These are phyloP conservation scores for Boletus semigastroideus DNA, from an alignment of 1,284 basidiomycete genomes.

Conservation along the genomic window DNA sequence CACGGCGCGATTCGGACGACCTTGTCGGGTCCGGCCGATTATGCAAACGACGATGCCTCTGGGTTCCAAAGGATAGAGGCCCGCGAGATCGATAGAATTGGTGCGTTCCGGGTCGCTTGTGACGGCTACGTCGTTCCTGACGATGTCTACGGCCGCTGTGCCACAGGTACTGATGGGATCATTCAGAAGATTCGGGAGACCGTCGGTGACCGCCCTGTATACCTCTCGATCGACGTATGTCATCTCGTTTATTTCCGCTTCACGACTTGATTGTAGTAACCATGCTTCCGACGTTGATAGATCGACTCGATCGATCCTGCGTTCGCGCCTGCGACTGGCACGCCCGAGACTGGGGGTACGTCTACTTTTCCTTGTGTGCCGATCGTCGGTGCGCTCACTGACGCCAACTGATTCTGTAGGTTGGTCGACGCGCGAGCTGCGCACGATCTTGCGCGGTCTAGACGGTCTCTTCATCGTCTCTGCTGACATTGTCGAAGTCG, in stretches of 20 bases:
- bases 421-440: conserved; percentile 75
- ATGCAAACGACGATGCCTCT: conserved; percentile 63
- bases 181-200: conserved; percentile 69
- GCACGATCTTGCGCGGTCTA: conserved; percentile 70
- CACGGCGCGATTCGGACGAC: conserved; percentile 80
- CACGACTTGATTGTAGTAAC: neutral
- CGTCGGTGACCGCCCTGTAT: conserved; percentile 67
- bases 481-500: conserved; percentile 81
- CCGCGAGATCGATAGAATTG: conserved; percentile 73
- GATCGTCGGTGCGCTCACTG: neutral
- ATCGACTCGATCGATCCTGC: conserved; percentile 77
- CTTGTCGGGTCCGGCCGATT: conserved; percentile 68
- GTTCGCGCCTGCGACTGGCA: conserved; percentile 78
- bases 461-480: conserved; percentile 73
- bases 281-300: conserved; percentile 32
- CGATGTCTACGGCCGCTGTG: neutral
- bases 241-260: neutral
- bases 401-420: conserved; percentile 38
- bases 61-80: conserved; percentile 74
- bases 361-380: too few species aligned
- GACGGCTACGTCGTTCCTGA: neutral
- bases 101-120: conserved; percentile 32
- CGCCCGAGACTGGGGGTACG: conserved; percentile 56
- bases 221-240: conserved; percentile 70
- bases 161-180: conserved; percentile 60